Evolutionary conservation across 169 alveolate genomes (phyloP).

Genomic region (Babesia bovis): DNA sequence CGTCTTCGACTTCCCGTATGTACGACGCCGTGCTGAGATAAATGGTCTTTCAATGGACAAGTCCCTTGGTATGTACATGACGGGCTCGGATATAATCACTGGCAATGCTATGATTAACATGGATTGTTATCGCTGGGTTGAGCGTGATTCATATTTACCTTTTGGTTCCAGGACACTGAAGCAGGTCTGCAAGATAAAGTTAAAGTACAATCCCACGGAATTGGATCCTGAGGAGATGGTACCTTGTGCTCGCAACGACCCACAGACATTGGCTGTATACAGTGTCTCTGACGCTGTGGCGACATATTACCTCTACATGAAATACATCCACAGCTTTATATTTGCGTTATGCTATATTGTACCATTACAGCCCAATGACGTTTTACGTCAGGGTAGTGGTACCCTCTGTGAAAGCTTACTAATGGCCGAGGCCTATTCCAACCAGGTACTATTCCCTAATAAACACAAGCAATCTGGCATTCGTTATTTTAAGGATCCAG

Average conservation of each 20-base stretch:
- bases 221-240: constrained; percentile 99
- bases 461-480: constrained; percentile 89
- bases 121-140: constrained; percentile 99
- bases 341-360: constrained; percentile 96
- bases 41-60: constrained; percentile 85
- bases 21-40: constrained; percentile 88
- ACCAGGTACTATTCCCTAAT: constrained; percentile 94
- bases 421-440: constrained; percentile 96
- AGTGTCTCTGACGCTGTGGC: constrained; percentile 99
- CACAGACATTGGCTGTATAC: constrained; percentile 96
- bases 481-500: constrained; percentile 73
- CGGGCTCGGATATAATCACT: constrained; percentile 76
- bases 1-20: constrained; percentile 96
- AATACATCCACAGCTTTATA: constrained; percentile 96
- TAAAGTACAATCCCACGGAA: constrained; percentile 98
- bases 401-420: constrained; percentile 97
- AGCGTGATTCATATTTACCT: constrained; percentile 98
- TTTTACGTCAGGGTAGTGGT: constrained; percentile 98
- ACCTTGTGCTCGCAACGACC: constrained; percentile 89
- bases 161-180: constrained; percentile 89
- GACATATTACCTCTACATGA: constrained; percentile 95
- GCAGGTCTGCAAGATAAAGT: constrained; percentile 96
- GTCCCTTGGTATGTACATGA: constrained; percentile 81
- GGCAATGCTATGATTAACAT: constrained; percentile 91
- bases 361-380: constrained; percentile 95